Evolutionary conservation across 2,329 filamentous ascomycete species (phyloP), one percentile per base, ranked within the genome.

Genomic region (Sarocladium kiliense): DNA sequence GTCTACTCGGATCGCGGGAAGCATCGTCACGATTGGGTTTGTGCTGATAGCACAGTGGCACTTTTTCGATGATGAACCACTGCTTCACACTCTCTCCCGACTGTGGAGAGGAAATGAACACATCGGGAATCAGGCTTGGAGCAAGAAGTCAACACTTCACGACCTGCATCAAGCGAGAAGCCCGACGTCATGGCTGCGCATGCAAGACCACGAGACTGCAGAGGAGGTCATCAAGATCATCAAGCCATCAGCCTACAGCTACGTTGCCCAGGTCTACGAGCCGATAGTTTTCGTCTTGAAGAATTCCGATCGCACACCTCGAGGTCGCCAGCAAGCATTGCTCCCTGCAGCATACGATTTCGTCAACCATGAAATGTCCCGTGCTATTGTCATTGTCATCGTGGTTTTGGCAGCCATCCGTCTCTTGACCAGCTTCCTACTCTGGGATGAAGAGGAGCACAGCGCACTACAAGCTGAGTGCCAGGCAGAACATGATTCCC

Each of bases 121-220:
- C 7, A 14, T 41, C 50, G n/a, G 3, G 14, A 27, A 26, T 12
- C 50, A 53, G 34, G 32, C 50, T n/a, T 27, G 18, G 23, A 21
- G 7, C 11, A 65, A 65, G 41, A 58, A 61, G 3, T 67, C 79
- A 2, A 65, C 79, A 2, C 75, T 84, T 2, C 76, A 84, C 11
- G 78, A 81, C 21, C 80, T 91, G 58, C 86, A 92, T 63, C 87
- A 90, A 65, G 87, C 87, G 2, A 78, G 88, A 58, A 88, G 85
- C n/a, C 88, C 87, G 1, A 84, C 80, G 3, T 87, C 88, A 16
- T 93, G 89, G 89, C 75, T 92, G 51, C 80, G 81, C 25, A 76
- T 91, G 55, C 89, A 92, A 66, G 88, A 92, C 61, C 87, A 91
- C 62, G 86, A 89, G 63, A 91, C 88, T 1, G 88, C 88, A 2